Conservation (phyloP, 2,329 filamentous ascomycete genomes). For the Trichophyton benhamiae region DNA sequence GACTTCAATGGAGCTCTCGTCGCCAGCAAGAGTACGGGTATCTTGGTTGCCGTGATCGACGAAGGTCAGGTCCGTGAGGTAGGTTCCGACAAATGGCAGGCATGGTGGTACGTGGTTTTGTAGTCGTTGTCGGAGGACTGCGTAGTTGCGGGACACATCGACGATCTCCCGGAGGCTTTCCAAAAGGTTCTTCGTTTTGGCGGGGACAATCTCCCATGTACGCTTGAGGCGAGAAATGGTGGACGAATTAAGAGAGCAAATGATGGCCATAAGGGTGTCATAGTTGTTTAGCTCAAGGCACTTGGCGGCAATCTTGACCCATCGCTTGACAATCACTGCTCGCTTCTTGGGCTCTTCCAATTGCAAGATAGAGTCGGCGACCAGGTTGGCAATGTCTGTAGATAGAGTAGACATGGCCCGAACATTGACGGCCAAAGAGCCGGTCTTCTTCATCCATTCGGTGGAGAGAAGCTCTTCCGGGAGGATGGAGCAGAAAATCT, state of each 20-base stretch:
- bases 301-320: constrained; percentile 86
- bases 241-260: constrained; percentile 84
- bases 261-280: constrained; percentile 91
- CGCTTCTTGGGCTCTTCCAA: constrained; percentile 87
- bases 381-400: constrained; percentile 82
- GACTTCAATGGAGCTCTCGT: constrained; percentile 57
- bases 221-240: constrained; percentile 76
- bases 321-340: constrained; percentile 84
- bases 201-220: constrained; percentile 82
- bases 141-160: constrained; percentile 83
- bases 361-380: constrained; percentile 82
- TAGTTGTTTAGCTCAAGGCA: constrained; percentile 90
- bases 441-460: constrained; percentile 85
- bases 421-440: constrained; percentile 71
- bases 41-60: constrained; percentile 87
- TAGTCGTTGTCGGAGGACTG: constrained; percentile 67
- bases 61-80: constrained; percentile 90
- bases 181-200: constrained; percentile 68
- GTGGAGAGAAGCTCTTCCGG: constrained; percentile 84
- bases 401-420: constrained; percentile 87
- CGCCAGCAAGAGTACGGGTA: constrained; percentile 59
- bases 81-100: constrained; percentile 89
- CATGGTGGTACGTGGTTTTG: constrained; percentile 82
- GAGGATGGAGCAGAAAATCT: constrained; percentile 79
- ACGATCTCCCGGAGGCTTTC: constrained; percentile 72